These are phyloP conservation scores for Zasmidium cellare DNA, from an alignment of 2,329 filamentous ascomycete genomes.

Conservation along the genomic window DNA sequence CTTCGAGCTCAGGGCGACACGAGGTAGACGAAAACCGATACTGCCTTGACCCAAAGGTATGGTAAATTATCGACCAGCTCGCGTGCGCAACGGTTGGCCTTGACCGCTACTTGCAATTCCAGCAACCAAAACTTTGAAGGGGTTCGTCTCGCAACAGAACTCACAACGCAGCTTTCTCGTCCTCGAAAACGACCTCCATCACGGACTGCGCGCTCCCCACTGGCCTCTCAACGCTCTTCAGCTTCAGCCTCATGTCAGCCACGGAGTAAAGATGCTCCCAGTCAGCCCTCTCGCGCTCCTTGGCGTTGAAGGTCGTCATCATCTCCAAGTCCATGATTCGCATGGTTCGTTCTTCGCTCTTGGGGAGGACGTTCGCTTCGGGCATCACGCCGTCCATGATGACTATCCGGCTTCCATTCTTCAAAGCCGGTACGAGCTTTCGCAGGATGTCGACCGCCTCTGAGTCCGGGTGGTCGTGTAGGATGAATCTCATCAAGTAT, in stretches of 20 bases:
- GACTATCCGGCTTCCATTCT: slow-evolving; percentile 24
- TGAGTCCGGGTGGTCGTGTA: slow-evolving; percentile 25
- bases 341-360: not conserved
- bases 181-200: slow-evolving; percentile 9
- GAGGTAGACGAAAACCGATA: too few relatives aligned
- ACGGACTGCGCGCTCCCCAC: slow-evolving; percentile 5
- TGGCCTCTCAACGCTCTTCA: not conserved
- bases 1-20: too few relatives aligned
- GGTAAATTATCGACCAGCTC: not conserved
- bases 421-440: slow-evolving; percentile 17
- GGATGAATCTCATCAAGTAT: slow-evolving; percentile 18
- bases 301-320: slow-evolving; percentile 7
- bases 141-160: too few relatives aligned
- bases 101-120: not conserved
- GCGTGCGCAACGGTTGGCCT: not conserved
- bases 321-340: slow-evolving; percentile 9
- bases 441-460: slow-evolving; percentile 19
- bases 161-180: not conserved
- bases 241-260: not conserved
- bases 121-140: not conserved
- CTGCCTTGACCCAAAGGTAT: not conserved
- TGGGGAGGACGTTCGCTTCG: slow-evolving; percentile 2
- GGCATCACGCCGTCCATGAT: slow-evolving; percentile 25
- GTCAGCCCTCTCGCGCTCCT: slow-evolving; percentile 4
- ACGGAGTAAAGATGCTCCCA: slow-evolving; percentile 5